Percentiles rank a stretch among this genome's conserved stretches.
Conservation (phyloP, 148 eudicot genomes). For the Polygonum aviculare region DNA sequence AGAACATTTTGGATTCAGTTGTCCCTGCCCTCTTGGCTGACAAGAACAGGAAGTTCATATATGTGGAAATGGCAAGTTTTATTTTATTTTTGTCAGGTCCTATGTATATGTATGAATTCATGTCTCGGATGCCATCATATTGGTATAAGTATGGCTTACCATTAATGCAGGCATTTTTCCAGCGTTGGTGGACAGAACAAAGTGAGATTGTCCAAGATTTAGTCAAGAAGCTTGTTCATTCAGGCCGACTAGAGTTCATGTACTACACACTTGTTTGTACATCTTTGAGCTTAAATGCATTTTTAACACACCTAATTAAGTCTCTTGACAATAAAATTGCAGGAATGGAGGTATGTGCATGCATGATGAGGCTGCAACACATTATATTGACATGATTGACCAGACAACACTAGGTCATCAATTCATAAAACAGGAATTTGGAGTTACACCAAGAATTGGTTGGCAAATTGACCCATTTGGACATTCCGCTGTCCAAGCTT, state of each 20-base stretch:
- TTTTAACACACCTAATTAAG: background rate
- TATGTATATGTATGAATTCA: background rate
- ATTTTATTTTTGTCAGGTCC: background rate
- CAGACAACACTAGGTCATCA: slow-evolving; percentile 89
- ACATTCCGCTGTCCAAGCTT: slow-evolving; percentile 98
- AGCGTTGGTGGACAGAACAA: slow-evolving; percentile 94
- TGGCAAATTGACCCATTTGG: slow-evolving; percentile 99
- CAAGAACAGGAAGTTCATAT: slow-evolving; percentile 73
- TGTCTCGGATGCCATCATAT: background rate
- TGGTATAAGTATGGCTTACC: background rate
- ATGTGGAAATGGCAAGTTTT: slow-evolving; percentile 64
- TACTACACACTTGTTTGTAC: slow-evolving; percentile 14
- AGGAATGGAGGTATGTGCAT: slow-evolving; percentile 97
- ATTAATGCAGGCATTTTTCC: slow-evolving; percentile 71
- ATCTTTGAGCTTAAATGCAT: background rate
- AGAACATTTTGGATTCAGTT: slow-evolving; percentile 74
- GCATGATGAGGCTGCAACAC: slow-evolving; percentile 96
- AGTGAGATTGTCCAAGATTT: slow-evolving; percentile 35
- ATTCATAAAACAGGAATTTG: slow-evolving; percentile 66
- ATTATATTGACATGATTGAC: slow-evolving; percentile 96
- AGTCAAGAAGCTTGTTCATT: slow-evolving; percentile 54
- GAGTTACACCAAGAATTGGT: slow-evolving; percentile 87
- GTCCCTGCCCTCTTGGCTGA: slow-evolving; percentile 79
- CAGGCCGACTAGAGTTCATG: slow-evolving; percentile 92
- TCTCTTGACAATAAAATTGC: background rate